Evolutionary conservation across 2,329 filamentous ascomycete genomes (phyloP), one percentile per base, ranked within the genome.

Genomic region (Alternaria sp.): DNA sequence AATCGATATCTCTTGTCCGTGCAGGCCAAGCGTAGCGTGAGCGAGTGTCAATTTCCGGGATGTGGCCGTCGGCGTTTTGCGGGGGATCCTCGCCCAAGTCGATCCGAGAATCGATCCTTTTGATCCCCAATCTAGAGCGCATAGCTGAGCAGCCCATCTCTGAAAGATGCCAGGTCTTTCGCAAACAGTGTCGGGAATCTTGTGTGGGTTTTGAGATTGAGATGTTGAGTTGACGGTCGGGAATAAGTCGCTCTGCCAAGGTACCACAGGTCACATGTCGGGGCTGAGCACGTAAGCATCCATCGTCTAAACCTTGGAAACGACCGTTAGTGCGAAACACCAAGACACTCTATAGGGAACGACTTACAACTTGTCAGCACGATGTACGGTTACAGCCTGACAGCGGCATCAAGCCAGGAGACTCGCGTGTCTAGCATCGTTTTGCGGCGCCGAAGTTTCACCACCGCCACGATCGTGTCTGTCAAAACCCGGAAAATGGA

Each of bases 31-130:
- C 23, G 28, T 43, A n/a, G 10, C n/a, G 15, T 19, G 40, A 47
- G 28, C 55, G 9, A n/a, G 11, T 32, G 26, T 59, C 32, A 40
- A 57, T 50, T 46, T 61, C 60, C 57, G 61, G 56, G 45, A 57
- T 52, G 54, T 49, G 49, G 57, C 64, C 61, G 57, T 55, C 54
- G 52, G 50, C 49, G 32, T 28, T 62, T 60, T 61, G 57, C 64
- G 52, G 61, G 64, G 61, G 54, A 46, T 25, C 12, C 26, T 11
- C n/a, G 49, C 13, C 15, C 23, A 23, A n/a, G 19, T 21, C 28
- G 36, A 17, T 40, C 40, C 36, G 40, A 21, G 26, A 56, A 21
- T 26, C 28, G 44, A 25, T 8, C 49, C 49, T 21, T 36, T n/a
- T 36, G 32, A 36, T 36, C 32, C 32, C 32, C 28, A 19, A 3